Evolutionary conservation across 2,329 filamentous ascomycete genomes (phyloP), one percentile per base, ranked within the genome.

Genomic region (Aspergillus viridinutans): DNA sequence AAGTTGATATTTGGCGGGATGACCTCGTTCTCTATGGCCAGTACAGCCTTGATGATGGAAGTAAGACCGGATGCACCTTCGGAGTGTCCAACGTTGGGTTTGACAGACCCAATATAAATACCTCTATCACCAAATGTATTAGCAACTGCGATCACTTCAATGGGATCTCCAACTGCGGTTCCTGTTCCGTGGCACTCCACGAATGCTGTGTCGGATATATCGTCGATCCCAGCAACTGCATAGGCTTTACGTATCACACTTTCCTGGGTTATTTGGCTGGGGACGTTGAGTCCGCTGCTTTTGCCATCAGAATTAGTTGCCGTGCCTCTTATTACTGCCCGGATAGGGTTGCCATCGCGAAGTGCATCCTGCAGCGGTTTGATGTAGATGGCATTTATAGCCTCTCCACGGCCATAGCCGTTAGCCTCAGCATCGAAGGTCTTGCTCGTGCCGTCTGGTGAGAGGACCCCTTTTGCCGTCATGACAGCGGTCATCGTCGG

Each of bases 381-480:
- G 14, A 74, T 53, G 25, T 59, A 67, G 2, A 75, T 67, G 66
- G 25, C 69, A 64, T 21, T 67, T 23, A 74, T 61, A 0, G 66
- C 67, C 54, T 76, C 71, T 1, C 67, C 75, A 3, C 72, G 57
- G 3, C 60, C 71, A 58, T 70, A 73, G 2, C 74, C 71, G 50
- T 74, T 61, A 0, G 71, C 69, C 1, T 57, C 56, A 9, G 61
- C 66, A 57, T 64, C 63, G 51, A 73, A 73, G 0, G 66, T 67
- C 20, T 65, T 65, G 49, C 66, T 69, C 1, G 28, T 50, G 14
- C 69, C 73, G 0, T 62, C 61, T 0, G 67, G 64, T 1, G 73
- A 74, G 2, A 79, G 60, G 0, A 76, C 67, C 1, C 69, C 67
- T n/a, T 73, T 63, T 21, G 71, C 65, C 0, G 64, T 59, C 62